Percentiles rank a stretch among this genome's conserved stretches.
These are phyloP conservation scores for Kwoniella dendrophila DNA, from an alignment of 768 basidiomycete genomes.

Conservation along the genomic window DNA sequence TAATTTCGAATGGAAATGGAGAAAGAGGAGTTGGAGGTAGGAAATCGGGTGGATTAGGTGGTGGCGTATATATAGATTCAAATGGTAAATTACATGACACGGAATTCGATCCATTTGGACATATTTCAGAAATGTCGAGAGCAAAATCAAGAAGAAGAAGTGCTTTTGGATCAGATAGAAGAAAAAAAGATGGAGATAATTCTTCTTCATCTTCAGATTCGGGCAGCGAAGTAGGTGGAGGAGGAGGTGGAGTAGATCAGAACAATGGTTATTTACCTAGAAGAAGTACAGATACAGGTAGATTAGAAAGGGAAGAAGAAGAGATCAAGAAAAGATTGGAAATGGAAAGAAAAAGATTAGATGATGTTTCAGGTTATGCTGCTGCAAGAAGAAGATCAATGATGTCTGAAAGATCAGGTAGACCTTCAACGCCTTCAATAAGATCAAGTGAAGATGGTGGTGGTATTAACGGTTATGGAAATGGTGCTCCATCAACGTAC, in stretches of 20 bases:
- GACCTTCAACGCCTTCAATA: conserved; percentile 38
- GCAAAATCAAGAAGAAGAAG: conserved; percentile 40
- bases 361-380: conserved; percentile 41
- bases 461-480: background rate
- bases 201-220: conserved; percentile 19
- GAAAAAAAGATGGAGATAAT: conserved; percentile 31
- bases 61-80: conserved; percentile 50
- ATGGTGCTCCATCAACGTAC: conserved; percentile 6
- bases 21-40: background rate
- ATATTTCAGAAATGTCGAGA: conserved; percentile 46
- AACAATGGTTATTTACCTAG: background rate
- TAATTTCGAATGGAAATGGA: background rate
- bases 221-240: conserved; percentile 12
- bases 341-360: conserved; percentile 38
- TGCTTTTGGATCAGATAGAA: conserved; percentile 50
- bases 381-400: conserved; percentile 41
- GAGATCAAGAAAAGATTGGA: conserved; percentile 38
- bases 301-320: conserved; percentile 42
- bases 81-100: conserved; percentile 53
- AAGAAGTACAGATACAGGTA: conserved; percentile 21
- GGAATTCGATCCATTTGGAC: conserved; percentile 55
- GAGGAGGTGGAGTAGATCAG: conserved; percentile 10
- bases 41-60: conserved; percentile 13
- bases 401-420: conserved; percentile 40
- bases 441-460: conserved; percentile 35